phyloP scores from a whole-genome alignment of 129 eudicot species.

The Apium graveolens region DNA sequence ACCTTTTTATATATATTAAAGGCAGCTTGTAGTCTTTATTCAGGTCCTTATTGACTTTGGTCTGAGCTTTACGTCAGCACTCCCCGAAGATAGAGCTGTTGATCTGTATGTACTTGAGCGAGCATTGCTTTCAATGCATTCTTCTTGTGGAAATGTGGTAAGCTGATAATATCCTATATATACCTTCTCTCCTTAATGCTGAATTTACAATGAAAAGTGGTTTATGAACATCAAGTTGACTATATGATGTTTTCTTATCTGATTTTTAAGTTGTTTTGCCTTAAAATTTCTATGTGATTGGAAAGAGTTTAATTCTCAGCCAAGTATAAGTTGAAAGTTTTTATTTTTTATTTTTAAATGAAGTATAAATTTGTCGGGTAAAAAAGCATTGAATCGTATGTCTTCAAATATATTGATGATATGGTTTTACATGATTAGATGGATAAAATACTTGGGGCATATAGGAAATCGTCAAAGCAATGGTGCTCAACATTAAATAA shows the following conservation, averaged over 20 bases:
- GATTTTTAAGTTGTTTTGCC: neutral
- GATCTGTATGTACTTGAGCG: constrained; percentile 92
- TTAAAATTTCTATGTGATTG: neutral
- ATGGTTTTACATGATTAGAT: constrained; percentile 34
- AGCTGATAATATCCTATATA: constrained; percentile 11
- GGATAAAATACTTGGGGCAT: constrained; percentile 86
- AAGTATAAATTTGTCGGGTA: neutral
- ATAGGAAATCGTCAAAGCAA: constrained; percentile 90
- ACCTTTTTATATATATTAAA: neutral
- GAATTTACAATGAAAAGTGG: neutral
- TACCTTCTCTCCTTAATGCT: neutral
- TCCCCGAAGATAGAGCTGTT: constrained; percentile 98
- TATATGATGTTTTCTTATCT: neutral
- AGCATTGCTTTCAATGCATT: constrained; percentile 95
- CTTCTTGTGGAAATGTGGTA: constrained; percentile 99
- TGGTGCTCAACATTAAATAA: constrained; percentile 88
- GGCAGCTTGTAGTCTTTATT: neutral
- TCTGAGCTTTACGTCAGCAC: constrained; percentile 74
- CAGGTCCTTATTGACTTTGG: constrained; percentile 93
- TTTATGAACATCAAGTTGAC: neutral
- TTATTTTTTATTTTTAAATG: neutral
- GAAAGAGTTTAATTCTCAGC: neutral
- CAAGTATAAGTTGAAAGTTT: neutral
- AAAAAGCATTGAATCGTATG: neutral
- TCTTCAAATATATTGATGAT: neutral